Evolutionary conservation across 345 rosid genomes (phyloP).

Genomic region (Citrus cavaleriei): DNA sequence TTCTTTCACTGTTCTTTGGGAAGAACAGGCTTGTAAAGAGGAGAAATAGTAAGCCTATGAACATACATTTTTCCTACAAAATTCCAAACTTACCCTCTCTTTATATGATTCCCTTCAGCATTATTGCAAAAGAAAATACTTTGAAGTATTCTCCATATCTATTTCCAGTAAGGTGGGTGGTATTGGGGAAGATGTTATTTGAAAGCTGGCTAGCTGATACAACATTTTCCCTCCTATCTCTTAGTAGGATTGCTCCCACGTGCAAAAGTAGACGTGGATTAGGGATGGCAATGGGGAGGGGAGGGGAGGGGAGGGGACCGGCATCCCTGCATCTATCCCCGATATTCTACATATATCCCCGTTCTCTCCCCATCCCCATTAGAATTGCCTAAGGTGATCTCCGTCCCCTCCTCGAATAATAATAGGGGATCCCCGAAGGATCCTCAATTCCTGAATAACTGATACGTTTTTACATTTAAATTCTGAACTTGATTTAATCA

Average conservation of each 20-base stretch:
- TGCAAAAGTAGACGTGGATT: constrained; percentile 2
- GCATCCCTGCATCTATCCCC: accelerated
- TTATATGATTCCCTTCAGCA: constrained; percentile 44
- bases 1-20: constrained; percentile 19
- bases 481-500: no score
- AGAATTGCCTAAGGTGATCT: no score
- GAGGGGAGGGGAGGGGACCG: no score
- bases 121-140: constrained; percentile 42
- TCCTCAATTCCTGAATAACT: no score
- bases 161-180: constrained; percentile 17
- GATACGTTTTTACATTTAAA: no score
- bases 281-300: no score
- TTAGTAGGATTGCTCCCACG: constrained; percentile 15
- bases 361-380: accelerated
- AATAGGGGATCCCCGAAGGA: no score
- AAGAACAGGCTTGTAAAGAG: not conserved
- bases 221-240: constrained; percentile 22
- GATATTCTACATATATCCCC: no score
- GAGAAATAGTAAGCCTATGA: constrained; percentile 14
- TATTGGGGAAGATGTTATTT: constrained; percentile 37
- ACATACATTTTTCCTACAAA: constrained; percentile 19
- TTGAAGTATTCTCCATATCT: constrained; percentile 38
- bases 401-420: no score
- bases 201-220: constrained; percentile 18
- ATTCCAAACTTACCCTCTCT: constrained; percentile 26